Base-by-base conservation (phyloP, 495 filamentous ascomycete genomes). In the Podospora pseudoanserina region DNA sequence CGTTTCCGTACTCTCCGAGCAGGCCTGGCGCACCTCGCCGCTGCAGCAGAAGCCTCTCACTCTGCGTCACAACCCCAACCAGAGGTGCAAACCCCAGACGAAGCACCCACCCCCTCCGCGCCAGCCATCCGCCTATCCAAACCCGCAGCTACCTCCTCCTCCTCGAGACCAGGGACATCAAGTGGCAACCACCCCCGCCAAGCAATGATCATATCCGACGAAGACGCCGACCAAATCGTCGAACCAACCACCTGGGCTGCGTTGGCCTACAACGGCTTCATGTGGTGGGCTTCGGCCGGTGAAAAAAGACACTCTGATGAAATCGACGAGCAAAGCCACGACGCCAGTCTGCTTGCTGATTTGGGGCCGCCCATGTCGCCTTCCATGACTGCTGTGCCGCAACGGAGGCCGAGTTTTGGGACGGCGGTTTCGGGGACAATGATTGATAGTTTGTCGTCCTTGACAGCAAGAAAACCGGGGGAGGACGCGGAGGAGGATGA, bases 201-300 rank as follows among this genome's bases (percentile, higher is more conserved):
- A 1, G 53, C 66, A 23, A 55, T 64, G 27, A 28, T 59, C 5
- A 74, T 76, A 54, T 75, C 75, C 9, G 70, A 68, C 18, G 81
- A 82, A 63, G 85, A 83, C 32, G 80, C 79, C 53, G 85, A 86
- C 44, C 72, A 76, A 39, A 82, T 93, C 27, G 85, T 91, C 58
- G 93, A 97, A 71, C 89, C 92, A 0, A 81, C 88, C 53, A 91
- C 89, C n/a, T 98, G 94, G 95, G 83, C 92, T 0, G 91, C 92
- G 6, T 85, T 97, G 15, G 94, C 94, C 9, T 98, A 97, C 75
- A 87, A 86, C 28, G 90, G 91, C 4, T 97, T 97, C 82, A 94
- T 97, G 80, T 99, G 94, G 94, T 99, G 95, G 95, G 95, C 95
- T 0, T 94, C 92, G 1, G 95, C 95, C 0, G 95, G 95, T 60